Evolutionary conservation across 2,329 filamentous ascomycete species (phyloP), one percentile per base, ranked within the genome.

Genomic region (Aspergillus clavatus): DNA sequence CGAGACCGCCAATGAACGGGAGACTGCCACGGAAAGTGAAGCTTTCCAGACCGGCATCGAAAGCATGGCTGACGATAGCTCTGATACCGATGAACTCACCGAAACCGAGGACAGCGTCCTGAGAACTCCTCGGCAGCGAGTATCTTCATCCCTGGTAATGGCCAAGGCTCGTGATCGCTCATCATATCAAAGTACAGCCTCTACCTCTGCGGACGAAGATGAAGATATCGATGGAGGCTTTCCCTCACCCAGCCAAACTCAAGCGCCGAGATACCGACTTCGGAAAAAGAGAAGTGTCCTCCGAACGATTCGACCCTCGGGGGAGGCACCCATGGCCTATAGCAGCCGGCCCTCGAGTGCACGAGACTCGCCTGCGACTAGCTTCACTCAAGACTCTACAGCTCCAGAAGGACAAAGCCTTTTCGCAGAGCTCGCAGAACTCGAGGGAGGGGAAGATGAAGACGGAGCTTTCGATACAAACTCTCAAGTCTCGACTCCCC

Each of bases 31-130:
- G 0, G 90, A 95, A 69, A 95, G 89, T 8, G 91, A 97, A 56
- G 89, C 89, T 52, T 97, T 97, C 80, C 87, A 95, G 65, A 96
- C 91, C 3, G 89, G 87, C n/a, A 81, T 83, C 12, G 93, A 97
- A 62, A 82, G 76, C 50, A 70, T 83, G 52, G 76, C 74, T 43
- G 77, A 77, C 57, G 86, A 88, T 12, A 89, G 84, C 60, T 62
- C 59, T 16, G 63, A 66, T 43, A 86, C 82, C 45, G 88, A 89
- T 50, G 86, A 89, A 54, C 74, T 86, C 38, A 95, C 89, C 1
- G 91, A 95, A 69, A 97, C 90, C 0, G 91, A 96, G 65, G 78
- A 75, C 42, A 72, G 59, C 46, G 55, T 61, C 6, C 58, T 62
- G 36, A 59, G 55, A 42, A 69, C 63, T 29, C 65, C 62, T 12